A percentile compares a stretch with the other conserved stretches of the same genome.
These are phyloP conservation scores for Filobasidium uniguttulatum DNA, from an alignment of 1,284 basidiomycete genomes.

Conservation along the genomic window DNA sequence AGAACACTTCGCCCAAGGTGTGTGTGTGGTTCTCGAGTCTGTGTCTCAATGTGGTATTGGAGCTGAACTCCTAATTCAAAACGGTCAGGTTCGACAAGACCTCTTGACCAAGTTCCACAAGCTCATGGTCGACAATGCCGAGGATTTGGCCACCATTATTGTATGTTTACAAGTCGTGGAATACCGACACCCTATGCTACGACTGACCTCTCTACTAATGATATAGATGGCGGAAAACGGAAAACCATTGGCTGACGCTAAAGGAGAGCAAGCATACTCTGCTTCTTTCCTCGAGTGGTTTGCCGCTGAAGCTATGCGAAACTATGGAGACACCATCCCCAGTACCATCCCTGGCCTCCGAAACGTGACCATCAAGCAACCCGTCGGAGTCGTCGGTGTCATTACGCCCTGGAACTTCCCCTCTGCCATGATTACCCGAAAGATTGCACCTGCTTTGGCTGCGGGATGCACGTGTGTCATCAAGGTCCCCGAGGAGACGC, in stretches of 20 bases:
- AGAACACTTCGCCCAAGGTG: conserved; percentile 13
- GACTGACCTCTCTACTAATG: conserved; percentile 15
- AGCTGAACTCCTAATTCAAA: background rate
- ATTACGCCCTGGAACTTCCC: conserved; percentile 51
- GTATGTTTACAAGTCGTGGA: conserved; percentile 36
- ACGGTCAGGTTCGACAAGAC: conserved; percentile 47
- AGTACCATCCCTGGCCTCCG: conserved; percentile 56
- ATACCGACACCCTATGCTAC: conserved; percentile 11
- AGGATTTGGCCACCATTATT: conserved; percentile 69
- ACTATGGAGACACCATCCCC: conserved; percentile 63
- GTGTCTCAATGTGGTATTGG: background rate
- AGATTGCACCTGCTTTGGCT: conserved; percentile 52
- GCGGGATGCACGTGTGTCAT: conserved; percentile 92
- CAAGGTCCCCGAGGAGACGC: conserved; percentile 92
- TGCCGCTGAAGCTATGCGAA: conserved; percentile 76
- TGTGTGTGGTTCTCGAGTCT: background rate
- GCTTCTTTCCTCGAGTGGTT: conserved; percentile 70
- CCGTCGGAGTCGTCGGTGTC: conserved; percentile 49
- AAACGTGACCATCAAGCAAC: conserved; percentile 89
- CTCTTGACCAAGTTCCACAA: conserved; percentile 57
- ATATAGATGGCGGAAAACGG: conserved; percentile 77
- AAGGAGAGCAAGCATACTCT: conserved; percentile 66
- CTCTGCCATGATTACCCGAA: conserved; percentile 61
- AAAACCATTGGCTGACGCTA: conserved; percentile 67
- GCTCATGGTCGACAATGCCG: conserved; percentile 61